Evolutionary conservation across 2,329 filamentous ascomycete genomes (phyloP).

Genomic region (Fonsecaea nubica): DNA sequence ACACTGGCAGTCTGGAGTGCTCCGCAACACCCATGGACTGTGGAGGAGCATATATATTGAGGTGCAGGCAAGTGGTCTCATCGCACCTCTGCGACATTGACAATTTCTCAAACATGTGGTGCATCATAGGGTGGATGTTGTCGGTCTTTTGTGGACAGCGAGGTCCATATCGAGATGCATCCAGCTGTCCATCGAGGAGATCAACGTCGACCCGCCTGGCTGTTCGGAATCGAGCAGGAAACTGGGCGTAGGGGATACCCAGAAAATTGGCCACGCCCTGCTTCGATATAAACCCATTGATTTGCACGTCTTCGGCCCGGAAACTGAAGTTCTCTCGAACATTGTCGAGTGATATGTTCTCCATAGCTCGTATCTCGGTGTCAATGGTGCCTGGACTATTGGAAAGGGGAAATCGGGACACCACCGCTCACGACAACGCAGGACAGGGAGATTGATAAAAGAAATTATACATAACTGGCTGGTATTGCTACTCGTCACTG

Average conservation of each 20-base stretch:
- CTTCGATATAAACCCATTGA: slow-evolving; percentile 4
- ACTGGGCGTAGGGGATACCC: slow-evolving; percentile 11
- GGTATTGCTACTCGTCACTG: neutral
- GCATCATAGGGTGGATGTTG: slow-evolving; percentile 76
- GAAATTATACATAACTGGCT: neutral
- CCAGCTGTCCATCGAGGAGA: slow-evolving; percentile 1
- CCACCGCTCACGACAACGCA: neutral
- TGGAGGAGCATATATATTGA: slow-evolving; percentile 39
- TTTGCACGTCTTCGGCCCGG: neutral
- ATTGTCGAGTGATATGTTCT: slow-evolving; percentile 5
- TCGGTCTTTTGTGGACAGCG: slow-evolving; percentile 68
- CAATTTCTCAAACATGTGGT: slow-evolving; percentile 58
- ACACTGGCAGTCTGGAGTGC: slow-evolving; percentile 10
- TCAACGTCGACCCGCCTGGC: slow-evolving; percentile 4
- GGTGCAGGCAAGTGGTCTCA: slow-evolving; percentile 17
- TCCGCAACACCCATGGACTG: neutral
- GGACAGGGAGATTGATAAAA: neutral
- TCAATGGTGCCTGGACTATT: neutral
- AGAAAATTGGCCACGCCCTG: slow-evolving; percentile 21
- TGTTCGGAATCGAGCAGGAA: slow-evolving; percentile 19
- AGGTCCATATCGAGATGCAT: slow-evolving; percentile 16
- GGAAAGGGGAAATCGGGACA: neutral
- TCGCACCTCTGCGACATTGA: neutral
- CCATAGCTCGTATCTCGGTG: neutral
- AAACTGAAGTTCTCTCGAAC: slow-evolving; percentile 2